These are phyloP conservation scores for Neofusicoccum kwambonambiense DNA, from an alignment of 2,329 filamentous ascomycete species.

Conservation along the genomic window DNA sequence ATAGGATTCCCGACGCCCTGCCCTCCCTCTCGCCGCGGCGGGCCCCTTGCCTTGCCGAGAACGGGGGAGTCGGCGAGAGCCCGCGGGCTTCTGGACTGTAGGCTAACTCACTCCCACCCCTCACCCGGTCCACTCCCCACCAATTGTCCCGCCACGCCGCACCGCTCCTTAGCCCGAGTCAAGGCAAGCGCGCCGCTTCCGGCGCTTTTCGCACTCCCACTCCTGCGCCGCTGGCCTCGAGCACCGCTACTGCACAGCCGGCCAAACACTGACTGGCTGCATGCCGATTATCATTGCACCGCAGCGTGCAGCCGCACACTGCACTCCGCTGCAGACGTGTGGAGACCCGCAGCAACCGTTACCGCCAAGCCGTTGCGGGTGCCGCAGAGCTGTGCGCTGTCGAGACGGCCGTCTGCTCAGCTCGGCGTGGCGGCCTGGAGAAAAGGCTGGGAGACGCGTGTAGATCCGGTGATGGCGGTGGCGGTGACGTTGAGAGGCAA, in stretches of 20 bases:
- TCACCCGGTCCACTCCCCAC: background rate
- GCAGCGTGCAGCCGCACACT: background rate
- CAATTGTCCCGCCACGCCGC: background rate
- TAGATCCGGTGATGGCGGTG: background rate
- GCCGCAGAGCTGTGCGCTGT: background rate
- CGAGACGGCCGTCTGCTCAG: background rate
- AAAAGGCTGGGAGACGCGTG: background rate
- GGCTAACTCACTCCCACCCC: background rate
- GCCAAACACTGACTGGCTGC: conserved; percentile 1
- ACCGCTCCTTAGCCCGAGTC: conserved; percentile 4
- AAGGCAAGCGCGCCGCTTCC: conserved; percentile 1
- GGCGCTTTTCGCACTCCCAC: background rate
- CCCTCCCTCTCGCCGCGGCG: no score
- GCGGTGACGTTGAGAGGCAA: conserved; percentile 10
- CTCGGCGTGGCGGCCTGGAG: background rate
- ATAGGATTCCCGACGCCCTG: background rate
- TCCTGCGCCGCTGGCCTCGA: conserved; percentile 2
- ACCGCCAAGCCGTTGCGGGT: conserved; percentile 2
- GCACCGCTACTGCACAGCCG: background rate
- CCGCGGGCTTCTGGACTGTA: background rate
- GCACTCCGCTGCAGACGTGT: conserved; percentile 2
- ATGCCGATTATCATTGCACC: conserved; percentile 9
- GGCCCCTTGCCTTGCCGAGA: conserved; percentile 1
- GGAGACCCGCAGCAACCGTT: conserved; percentile 10
- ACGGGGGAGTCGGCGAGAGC: background rate